phyloP scores from a whole-genome alignment of 768 basidiomycete species.

The Collybia mongolica region DNA sequence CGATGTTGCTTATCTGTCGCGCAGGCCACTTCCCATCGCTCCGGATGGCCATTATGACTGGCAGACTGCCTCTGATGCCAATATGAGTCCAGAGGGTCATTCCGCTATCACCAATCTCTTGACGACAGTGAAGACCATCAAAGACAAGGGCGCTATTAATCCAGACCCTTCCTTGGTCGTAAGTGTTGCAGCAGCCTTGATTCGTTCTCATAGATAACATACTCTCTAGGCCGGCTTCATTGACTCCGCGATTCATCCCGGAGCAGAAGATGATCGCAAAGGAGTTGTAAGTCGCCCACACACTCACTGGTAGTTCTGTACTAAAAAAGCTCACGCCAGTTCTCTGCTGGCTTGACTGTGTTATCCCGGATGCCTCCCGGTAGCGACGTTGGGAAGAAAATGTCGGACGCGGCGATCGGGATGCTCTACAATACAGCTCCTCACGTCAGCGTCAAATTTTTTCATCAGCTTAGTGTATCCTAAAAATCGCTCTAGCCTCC shows the following conservation, averaged over 20 bases:
- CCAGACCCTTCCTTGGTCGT: slow-evolving; percentile 22
- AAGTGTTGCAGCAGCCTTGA: not conserved
- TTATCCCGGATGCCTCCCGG: slow-evolving; percentile 23
- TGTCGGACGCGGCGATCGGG: slow-evolving; percentile 29
- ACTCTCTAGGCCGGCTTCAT: slow-evolving; percentile 24
- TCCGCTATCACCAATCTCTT: slow-evolving; percentile 32
- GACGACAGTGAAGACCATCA: slow-evolving; percentile 19
- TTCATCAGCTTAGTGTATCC: not conserved
- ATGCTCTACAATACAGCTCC: slow-evolving; percentile 59
- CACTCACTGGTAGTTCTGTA: not conserved
- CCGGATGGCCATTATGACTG: slow-evolving; percentile 47
- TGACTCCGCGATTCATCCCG: slow-evolving; percentile 25
- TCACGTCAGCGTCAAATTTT: slow-evolving; percentile 27
- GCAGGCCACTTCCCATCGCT: slow-evolving; percentile 34
- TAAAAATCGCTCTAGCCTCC: slow-evolving; percentile 17
- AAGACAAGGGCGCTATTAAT: slow-evolving; percentile 18
- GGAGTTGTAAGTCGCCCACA: slow-evolving; percentile 20
- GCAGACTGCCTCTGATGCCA: slow-evolving; percentile 28
- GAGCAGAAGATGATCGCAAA: slow-evolving; percentile 43
- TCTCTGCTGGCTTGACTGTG: slow-evolving; percentile 23
- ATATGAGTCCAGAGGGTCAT: slow-evolving; percentile 26
- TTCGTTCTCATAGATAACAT: not conserved
- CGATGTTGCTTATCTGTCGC: slow-evolving; percentile 33
- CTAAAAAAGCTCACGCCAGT: slow-evolving; percentile 15
- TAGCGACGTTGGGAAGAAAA: slow-evolving; percentile 14